These are phyloP conservation scores for Tulasnella sp. DNA, from an alignment of 768 basidiomycete species.

Conservation along the genomic window DNA sequence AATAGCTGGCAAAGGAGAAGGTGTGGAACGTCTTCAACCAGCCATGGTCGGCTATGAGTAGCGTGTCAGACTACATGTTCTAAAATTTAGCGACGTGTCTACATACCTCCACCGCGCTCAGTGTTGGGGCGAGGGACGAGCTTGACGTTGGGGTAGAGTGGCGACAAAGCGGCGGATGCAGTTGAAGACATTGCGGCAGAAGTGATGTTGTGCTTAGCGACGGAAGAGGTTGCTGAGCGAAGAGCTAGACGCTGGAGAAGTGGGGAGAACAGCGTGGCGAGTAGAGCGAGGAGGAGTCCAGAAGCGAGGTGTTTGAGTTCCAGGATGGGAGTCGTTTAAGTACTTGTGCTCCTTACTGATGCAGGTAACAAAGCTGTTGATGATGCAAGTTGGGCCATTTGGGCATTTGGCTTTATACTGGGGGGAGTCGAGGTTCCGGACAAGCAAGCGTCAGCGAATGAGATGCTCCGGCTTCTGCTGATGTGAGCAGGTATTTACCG, in stretches of 20 bases:
- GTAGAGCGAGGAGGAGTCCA: slow-evolving; percentile 9
- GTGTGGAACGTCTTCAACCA: slow-evolving; percentile 89
- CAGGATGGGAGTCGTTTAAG: neutral
- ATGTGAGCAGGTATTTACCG: neutral
- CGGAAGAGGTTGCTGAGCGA: slow-evolving; percentile 4
- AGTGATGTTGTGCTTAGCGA: neutral
- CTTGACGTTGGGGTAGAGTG: slow-evolving; percentile 27
- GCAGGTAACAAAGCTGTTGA: slow-evolving; percentile 2
- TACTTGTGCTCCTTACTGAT: neutral
- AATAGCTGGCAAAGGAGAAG: slow-evolving; percentile 75
- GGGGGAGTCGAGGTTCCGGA: neutral
- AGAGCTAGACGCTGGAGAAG: slow-evolving; percentile 23
- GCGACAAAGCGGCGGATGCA: slow-evolving; percentile 21
- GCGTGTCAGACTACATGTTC: slow-evolving; percentile 54
- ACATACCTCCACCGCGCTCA: slow-evolving; percentile 28
- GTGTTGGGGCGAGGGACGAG: slow-evolving; percentile 27
- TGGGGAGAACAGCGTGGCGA: slow-evolving; percentile 26
- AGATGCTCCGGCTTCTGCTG: slow-evolving; percentile 9
- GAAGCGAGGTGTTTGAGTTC: neutral
- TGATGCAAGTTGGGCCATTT: neutral
- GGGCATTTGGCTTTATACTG: slow-evolving; percentile 12
- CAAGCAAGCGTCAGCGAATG: neutral
- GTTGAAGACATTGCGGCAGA: slow-evolving; percentile 6
- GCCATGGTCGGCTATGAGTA: slow-evolving; percentile 72
- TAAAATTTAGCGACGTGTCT: neutral